Percentiles rank a stretch among this genome's conserved stretches.
These are phyloP conservation scores for Xylaria acuta DNA, from an alignment of 495 filamentous ascomycete genomes.

Conservation along the genomic window DNA sequence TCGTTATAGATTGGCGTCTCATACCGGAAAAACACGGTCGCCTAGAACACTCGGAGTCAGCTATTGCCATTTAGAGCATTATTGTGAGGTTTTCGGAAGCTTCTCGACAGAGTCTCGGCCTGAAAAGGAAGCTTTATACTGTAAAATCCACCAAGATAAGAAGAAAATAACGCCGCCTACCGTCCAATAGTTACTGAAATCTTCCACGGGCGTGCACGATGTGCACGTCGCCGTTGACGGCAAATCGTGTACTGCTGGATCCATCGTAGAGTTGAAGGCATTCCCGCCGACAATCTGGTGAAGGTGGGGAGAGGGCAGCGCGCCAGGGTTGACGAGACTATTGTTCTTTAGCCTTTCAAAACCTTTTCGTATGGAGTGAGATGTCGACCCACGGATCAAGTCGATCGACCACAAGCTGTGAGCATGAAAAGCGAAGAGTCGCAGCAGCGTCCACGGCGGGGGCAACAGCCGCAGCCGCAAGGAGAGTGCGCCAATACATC, in stretches of 20 bases:
- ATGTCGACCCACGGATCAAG: constrained; percentile 46
- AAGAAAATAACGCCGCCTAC: background rate
- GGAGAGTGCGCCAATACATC: constrained; percentile 36
- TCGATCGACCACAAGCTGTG: constrained; percentile 53
- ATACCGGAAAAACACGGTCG: constrained; percentile 48
- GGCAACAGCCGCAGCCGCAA: constrained; percentile 37
- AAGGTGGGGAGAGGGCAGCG: constrained; percentile 41
- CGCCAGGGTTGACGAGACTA: constrained; percentile 44
- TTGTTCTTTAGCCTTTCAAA: constrained; percentile 11
- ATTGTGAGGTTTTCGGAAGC: background rate
- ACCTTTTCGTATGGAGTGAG: background rate
- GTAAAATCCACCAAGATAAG: background rate
- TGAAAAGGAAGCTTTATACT: background rate
- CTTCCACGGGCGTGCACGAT: constrained; percentile 41
- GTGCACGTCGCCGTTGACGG: constrained; percentile 45
- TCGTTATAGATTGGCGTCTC: background rate
- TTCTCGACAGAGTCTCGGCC: background rate
- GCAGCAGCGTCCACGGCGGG: constrained; percentile 42
- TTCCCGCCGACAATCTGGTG: constrained; percentile 47
- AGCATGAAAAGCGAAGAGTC: constrained; percentile 52
- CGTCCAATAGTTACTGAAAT: constrained; percentile 25
- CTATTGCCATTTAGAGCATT: background rate
- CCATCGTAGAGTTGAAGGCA: constrained; percentile 46
- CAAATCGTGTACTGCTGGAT: constrained; percentile 37
- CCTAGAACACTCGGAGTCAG: constrained; percentile 16